Evolutionary conservation across 257 asterid species (phyloP), one percentile per base, ranked within the genome.

Genomic region (Agastache rugosa): DNA sequence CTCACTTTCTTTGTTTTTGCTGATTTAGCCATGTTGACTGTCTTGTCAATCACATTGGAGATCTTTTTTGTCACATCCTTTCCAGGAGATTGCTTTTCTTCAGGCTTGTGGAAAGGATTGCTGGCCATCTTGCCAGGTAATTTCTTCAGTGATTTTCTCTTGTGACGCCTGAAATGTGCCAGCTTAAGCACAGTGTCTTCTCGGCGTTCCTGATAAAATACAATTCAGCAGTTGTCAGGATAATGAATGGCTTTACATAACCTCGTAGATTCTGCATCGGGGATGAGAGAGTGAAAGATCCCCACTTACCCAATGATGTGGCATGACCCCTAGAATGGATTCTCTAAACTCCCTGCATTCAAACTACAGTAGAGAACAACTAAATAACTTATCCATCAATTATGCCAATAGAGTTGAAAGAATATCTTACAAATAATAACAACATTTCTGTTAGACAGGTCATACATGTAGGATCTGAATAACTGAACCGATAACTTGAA

Each of bases 341-440:
- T 95, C 98, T 85, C 99, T 87, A 73, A 87, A 90, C 80, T 92
- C 91, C 93, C 99, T 88, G 87, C 99, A 95, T 79, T 95, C 98
- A 81, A 89, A 89, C 98, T 95, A 78, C 65, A 68, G 85, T 42
- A 76, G 85, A 80, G 79, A 78, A 58, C 60, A 75, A 62, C 68
- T 63, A 65, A 74, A 83, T 78, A 42, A 76, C 16, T 53, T 74
- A 68, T 51, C 22, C 63, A 23, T n/a, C 53, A 42, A 58, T 45
- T n/a, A 50, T 14, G 17, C 39, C 41, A 39, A 27, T 44, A 14
- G 55, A 68, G 53, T 51, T 22, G 27, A 23, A 25, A 67, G 50
- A 34, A 62, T 20, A 67, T 16, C 47, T n/a, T 17, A 44, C 44
- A 35, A 63, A 55, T 17, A 41, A 35, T 37, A 11, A 73, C 8